Evolutionary conservation across 1,284 basidiomycete species (phyloP), one percentile per base, ranked within the genome.

Genomic region (Cerioporus squamosus): DNA sequence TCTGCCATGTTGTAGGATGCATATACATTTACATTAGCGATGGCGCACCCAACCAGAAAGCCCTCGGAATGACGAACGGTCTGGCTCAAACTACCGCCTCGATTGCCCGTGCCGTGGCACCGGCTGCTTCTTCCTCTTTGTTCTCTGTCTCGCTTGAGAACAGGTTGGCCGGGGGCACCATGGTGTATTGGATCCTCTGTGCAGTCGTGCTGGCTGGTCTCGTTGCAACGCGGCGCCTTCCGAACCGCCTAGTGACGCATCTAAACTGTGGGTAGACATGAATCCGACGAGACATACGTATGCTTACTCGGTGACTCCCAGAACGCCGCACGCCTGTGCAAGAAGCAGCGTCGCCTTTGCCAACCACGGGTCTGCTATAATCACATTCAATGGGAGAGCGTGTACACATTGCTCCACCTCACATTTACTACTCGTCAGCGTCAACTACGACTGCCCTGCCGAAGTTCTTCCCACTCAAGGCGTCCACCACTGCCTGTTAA

Each of bases 51-150:
- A 84, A 84, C 53, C 77, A 77, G 31, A 79, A 81, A 3, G 83
- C 84, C 7, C 77, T 94, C 14, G 92, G 92, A 17, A 83, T 88
- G 17, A 90, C 89, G 18, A 93, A 92, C 66, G 91, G 90, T 5
- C 44, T 73, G 18, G 70, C 67, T 15, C 71, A 73, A 49, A 61
- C 68, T 24, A 65, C 67, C n/a, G 69, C 69, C 10, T 72, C 79
- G 9, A 74, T 78, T 43, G 73, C 77, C 22, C 82, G 92, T 39
- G 82, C 89, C 22, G 79, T 94, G 61, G 91, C 91, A 4, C 91
- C 92, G 3, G 83, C 85, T 2, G 71, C 77, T 9, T 75, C 84
- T 0, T 85, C 83, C 46, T 87, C 87, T 23, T 74, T 88, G 56
- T 89, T 86, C 70, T 87, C 88, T 23, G 66, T 87, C 6, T 86